Conservation (phyloP, 176 grass and related monocot species). For the Eleusine coracana region DNA sequence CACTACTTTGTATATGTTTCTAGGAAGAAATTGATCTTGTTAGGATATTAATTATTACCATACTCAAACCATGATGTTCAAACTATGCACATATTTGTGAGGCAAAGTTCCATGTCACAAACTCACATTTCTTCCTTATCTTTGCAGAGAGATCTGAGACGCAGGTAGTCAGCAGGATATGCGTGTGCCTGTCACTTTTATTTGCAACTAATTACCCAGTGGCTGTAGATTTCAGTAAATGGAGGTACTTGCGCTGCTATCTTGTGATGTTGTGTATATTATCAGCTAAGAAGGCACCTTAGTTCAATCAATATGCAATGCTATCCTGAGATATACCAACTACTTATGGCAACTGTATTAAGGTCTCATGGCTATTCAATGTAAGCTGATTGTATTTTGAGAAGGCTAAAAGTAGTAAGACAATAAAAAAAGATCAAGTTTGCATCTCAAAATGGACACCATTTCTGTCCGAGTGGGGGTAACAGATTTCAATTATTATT, state of each 20-base stretch:
- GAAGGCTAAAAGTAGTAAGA: neutral
- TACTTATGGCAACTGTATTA: neutral
- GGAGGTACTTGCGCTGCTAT: neutral
- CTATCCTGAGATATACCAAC: neutral
- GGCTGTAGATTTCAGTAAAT: neutral
- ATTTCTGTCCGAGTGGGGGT: too few species aligned
- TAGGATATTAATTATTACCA: neutral
- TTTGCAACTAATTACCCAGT: neutral
- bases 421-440: too few species aligned
- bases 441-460: too few species aligned
- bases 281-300: neutral
- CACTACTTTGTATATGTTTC: neutral
- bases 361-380: neutral
- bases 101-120: neutral
- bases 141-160: constrained; percentile 76
- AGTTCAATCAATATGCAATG: neutral
- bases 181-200: neutral
- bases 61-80: neutral
- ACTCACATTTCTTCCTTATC: constrained; percentile 6
- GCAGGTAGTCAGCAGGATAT: constrained; percentile 39
- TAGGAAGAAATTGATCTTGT: neutral
- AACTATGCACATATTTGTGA: neutral
- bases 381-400: neutral
- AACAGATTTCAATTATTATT: too few species aligned
- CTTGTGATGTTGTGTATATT: neutral